Evolutionary conservation across 306 rosid genomes (phyloP), one percentile per base, ranked within the genome.

Genomic region (Canavalia gladiata): DNA sequence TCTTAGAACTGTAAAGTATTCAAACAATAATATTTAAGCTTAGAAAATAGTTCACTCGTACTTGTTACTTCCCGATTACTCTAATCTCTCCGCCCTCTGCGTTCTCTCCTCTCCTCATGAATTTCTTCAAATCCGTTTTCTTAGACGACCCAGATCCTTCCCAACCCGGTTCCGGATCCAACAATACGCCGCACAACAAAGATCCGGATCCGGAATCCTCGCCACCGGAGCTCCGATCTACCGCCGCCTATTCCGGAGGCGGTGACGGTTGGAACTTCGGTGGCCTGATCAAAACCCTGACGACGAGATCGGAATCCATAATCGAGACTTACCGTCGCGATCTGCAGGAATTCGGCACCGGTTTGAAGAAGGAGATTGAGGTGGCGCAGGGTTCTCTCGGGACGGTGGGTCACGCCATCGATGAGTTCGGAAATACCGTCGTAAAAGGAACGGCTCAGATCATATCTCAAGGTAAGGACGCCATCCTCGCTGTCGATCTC

Each of bases 241-340:
- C 4, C 72, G 49, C 76, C 2, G 12, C 55, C 39, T 9, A 54
- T 68, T 57, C 60, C 51, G 58, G 37, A 37, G 84, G 8, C 18
- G 81, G 63, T 41, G 87, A 82, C 35, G 88, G 72, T 1, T 94
- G 98, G 98, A 90, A 87, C 79, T 88, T 94, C 34, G 97, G 96
- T 5, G 98, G 94, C 74, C 86, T 94, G 80, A 69, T 94, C 69
- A 82, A 84, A 87, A 88, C 94, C 72, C 35, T 94, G 7, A 82
- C 92, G 0, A 33, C 87, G 43, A 90, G 72, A 81, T 94, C 98
- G n/a, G 97, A 92, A 81, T 86, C 97, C 2, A 95, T 94, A 13
- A 86, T 94, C 79, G 97, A 94, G 39, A 92, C 94, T n/a, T 94
- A 92, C 87, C 91, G 96, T 45, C 93, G 93, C n/a, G 98, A 94